Evolutionary conservation across 2,329 filamentous ascomycete genomes (phyloP).

Genomic region (Aspergillus carbonarius): DNA sequence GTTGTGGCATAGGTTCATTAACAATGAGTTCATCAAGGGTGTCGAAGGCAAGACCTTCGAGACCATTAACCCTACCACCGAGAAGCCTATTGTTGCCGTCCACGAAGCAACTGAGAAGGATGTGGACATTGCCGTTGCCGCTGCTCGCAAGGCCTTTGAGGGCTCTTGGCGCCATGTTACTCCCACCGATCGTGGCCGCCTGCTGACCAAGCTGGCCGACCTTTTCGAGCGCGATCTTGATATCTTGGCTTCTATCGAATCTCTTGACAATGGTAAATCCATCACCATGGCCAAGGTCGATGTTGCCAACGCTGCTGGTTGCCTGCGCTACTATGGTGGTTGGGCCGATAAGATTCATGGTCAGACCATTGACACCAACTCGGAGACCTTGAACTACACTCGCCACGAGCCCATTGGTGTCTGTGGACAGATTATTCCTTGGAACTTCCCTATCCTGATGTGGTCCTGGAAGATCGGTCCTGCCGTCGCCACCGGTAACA

Average conservation of each 20-base stretch:
- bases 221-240: constrained; percentile 76
- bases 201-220: constrained; percentile 74
- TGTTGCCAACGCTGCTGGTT: constrained; percentile 65
- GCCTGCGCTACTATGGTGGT: constrained; percentile 82
- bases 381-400: constrained; percentile 82
- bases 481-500: constrained; percentile 61
- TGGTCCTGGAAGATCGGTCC: constrained; percentile 83
- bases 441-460: constrained; percentile 87
- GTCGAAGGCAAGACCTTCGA: constrained; percentile 88
- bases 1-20: constrained; percentile 43
- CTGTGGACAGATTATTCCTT: constrained; percentile 86
- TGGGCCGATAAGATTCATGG: constrained; percentile 96
- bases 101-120: constrained; percentile 81
- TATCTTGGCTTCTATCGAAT: constrained; percentile 75
- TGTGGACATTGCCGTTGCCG: constrained; percentile 73
- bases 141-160: constrained; percentile 83
- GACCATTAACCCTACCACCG: constrained; percentile 83
- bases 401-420: constrained; percentile 75
- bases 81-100: constrained; percentile 81
- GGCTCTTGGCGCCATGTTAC: constrained; percentile 66
- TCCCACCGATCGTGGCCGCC: constrained; percentile 67
- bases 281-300: constrained; percentile 62
- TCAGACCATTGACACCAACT: constrained; percentile 77
- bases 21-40: constrained; percentile 65
- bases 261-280: constrained; percentile 60